phyloP scores from a whole-genome alignment of 2,329 filamentous ascomycete genomes.

The Apiospora marii region DNA sequence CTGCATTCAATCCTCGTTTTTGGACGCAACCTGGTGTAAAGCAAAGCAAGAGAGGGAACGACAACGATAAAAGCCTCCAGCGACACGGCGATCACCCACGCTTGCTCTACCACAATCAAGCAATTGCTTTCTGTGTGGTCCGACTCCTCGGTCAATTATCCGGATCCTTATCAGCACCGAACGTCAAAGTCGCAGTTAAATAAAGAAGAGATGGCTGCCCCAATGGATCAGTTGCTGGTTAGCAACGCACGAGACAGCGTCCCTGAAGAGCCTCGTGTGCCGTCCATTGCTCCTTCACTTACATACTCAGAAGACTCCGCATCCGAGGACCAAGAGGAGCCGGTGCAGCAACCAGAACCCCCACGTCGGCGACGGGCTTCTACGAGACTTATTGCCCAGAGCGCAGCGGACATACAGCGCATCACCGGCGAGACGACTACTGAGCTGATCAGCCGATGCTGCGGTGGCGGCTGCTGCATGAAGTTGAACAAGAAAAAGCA shows the following conservation, averaged over 20 bases:
- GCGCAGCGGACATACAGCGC: slow-evolving; percentile 66
- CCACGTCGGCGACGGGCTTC: slow-evolving; percentile 69
- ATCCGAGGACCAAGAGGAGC: slow-evolving; percentile 61
- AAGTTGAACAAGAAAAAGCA: slow-evolving; percentile 51
- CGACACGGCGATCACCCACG: neutral
- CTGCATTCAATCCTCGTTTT: neutral
- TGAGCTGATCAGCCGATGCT: slow-evolving; percentile 68
- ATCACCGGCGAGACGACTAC: slow-evolving; percentile 71
- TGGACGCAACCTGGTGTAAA: neutral
- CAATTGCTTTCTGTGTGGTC: neutral
- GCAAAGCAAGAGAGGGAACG: neutral
- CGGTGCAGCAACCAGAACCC: slow-evolving; percentile 52
- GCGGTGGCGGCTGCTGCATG: slow-evolving; percentile 71
- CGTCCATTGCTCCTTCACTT: slow-evolving; percentile 66
- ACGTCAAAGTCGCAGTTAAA: neutral
- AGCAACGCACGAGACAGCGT: slow-evolving; percentile 51
- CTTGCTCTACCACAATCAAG: neutral
- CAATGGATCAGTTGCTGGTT: slow-evolving; percentile 47
- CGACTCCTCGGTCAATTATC: neutral
- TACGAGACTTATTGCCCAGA: slow-evolving; percentile 72
- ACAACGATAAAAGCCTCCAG: neutral
- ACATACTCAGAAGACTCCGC: slow-evolving; percentile 67
- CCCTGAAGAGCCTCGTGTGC: slow-evolving; percentile 52
- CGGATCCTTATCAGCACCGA: neutral
- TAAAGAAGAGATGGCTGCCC: slow-evolving; percentile 1